Evolutionary conservation across 495 filamentous ascomycete species (phyloP).

Genomic region (Aspergillus campestris): DNA sequence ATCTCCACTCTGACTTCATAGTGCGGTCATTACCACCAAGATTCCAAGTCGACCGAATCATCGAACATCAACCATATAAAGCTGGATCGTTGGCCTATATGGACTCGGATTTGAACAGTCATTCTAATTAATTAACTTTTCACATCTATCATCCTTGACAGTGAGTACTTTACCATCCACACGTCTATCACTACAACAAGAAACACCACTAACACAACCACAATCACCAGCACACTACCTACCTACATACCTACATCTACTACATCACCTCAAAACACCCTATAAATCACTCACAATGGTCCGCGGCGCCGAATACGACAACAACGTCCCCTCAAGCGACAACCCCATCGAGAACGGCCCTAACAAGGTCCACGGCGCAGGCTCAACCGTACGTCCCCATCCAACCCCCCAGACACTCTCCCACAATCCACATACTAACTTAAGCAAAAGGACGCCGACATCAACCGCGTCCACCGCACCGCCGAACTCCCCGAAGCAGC

Average conservation of each 20-base stretch:
- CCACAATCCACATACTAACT: background rate
- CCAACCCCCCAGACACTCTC: background rate
- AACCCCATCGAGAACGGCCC: slow-evolving; percentile 40
- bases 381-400: slow-evolving; percentile 23
- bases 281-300: slow-evolving; percentile 28
- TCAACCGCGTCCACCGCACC: slow-evolving; percentile 34
- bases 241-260: background rate
- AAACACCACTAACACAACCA: no score
- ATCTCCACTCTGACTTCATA: slow-evolving; percentile 31
- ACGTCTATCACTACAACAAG: slow-evolving; percentile 1
- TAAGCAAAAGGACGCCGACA: slow-evolving; percentile 22
- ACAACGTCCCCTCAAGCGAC: slow-evolving; percentile 40
- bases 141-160: background rate
- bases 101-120: background rate
- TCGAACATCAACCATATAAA: background rate
- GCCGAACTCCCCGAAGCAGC: slow-evolving; percentile 36
- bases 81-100: background rate
- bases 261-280: background rate
- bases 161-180: background rate
- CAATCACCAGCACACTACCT: background rate
- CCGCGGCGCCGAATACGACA: slow-evolving; percentile 44
- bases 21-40: slow-evolving; percentile 22
- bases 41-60: slow-evolving; percentile 1
- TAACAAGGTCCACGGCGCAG: slow-evolving; percentile 35
- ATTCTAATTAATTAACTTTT: background rate